Percentiles rank a stretch among this genome's conserved stretches.
phyloP scores from a whole-genome alignment of 495 filamentous ascomycete genomes.

The Xylaria curta region DNA sequence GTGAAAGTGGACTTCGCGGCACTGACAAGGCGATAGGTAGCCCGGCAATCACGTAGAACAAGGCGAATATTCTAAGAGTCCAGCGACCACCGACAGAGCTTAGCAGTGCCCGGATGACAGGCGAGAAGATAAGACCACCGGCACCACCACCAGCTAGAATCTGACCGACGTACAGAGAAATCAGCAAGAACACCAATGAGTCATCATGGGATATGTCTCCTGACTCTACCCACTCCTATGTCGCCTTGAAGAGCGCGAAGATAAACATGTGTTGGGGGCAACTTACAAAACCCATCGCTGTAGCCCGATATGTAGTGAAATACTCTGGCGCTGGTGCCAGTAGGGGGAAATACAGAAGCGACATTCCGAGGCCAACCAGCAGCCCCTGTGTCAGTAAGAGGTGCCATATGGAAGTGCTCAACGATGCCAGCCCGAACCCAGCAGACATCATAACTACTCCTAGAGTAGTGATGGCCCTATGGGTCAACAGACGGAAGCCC shows the following conservation, averaged over 20 bases:
- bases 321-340: constrained; percentile 56
- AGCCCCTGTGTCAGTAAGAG: constrained; percentile 58
- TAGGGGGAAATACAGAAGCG: constrained; percentile 57
- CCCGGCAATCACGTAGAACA: constrained; percentile 52
- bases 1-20: constrained; percentile 48
- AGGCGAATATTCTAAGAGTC: constrained; percentile 58
- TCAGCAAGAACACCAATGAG: not conserved
- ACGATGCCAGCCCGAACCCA: constrained; percentile 47
- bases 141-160: constrained; percentile 13
- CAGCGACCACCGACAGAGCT: constrained; percentile 57
- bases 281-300: constrained; percentile 56
- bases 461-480: constrained; percentile 39
- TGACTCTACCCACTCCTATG: not conserved
- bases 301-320: constrained; percentile 54
- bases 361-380: constrained; percentile 54
- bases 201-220: not conserved
- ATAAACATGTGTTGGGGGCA: not conserved
- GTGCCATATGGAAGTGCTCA: constrained; percentile 50
- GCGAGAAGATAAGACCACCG: constrained; percentile 54
- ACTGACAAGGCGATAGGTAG: constrained; percentile 54
- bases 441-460: constrained; percentile 45
- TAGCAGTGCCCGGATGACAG: constrained; percentile 56
- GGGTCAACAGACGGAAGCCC: constrained; percentile 35
- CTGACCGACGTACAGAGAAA: not conserved
- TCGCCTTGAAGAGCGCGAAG: not conserved